Evolutionary conservation across 2,329 filamentous ascomycete species (phyloP), one percentile per base, ranked within the genome.

Genomic region (Zymoseptoria pseudotritici): DNA sequence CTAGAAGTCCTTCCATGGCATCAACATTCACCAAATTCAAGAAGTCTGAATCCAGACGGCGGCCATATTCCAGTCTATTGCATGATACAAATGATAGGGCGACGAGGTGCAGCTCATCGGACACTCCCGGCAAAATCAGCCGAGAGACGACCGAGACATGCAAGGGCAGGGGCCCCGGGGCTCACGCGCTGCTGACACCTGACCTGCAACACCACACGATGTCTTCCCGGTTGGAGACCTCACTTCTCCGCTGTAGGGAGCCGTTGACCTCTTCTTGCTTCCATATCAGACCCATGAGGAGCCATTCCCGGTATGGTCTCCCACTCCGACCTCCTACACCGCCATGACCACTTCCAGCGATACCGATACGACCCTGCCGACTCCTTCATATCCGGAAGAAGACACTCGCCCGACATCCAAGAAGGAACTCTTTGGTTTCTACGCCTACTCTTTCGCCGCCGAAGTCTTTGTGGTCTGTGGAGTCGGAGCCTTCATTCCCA

Each of bases 401-500:
- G 94, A 99, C 75, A 89, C 86, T 22, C 83, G 93, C n/a, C 84
- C 89, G 58, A 97, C 94, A 9, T 96, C 90, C 74, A 79, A 78
- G 67, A 93, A 89, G 75, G 94, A 99, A 82, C 83, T 97, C 61
- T 80, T 86, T 49, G 94, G 93, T 68, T 99, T 95, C 90, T 99
- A 97, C 76, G 88, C 88, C 73, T 97, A 97, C 78, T 89, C 89
- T 50, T 97, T 96, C 81, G 94, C 94, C 22, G 91, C 93, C 20
- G 94, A 99, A 78, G 93, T 95, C 57, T 97, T 97, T 74, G 90
- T 95, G 17, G 90, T 97, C 59, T 97, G 94, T 74, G 93, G 86
- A 21, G 84, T 89, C 72, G 86, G 92, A 85, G 77, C 91, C 49
- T 99, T 99, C 76, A 92, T 99, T 63, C 94, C 94, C 22, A 96